Percentiles rank a stretch among this genome's conserved stretches.
phyloP scores from a whole-genome alignment of 352 stramenopile genomes.

The Plasmopara viticola region DNA sequence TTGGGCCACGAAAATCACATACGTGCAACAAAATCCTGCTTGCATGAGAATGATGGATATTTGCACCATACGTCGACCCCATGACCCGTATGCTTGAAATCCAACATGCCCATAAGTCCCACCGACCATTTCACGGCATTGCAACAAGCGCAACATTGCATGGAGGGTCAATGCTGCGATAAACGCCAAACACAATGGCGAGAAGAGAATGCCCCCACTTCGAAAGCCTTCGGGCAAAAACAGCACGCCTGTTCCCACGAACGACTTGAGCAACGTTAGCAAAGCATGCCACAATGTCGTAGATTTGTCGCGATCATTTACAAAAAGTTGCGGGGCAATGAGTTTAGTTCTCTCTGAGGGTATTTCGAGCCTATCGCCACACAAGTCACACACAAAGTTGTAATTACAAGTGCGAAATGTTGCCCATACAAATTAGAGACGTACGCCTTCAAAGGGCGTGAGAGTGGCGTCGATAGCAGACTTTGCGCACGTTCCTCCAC shows the following conservation, averaged over 20 bases:
- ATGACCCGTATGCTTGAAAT: constrained; percentile 55
- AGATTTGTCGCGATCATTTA: constrained; percentile 54
- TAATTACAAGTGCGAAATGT: constrained; percentile 4
- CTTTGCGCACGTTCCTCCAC: constrained; percentile 57
- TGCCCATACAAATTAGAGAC: not conserved
- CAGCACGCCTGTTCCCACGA: constrained; percentile 74
- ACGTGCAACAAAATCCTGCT: constrained; percentile 78
- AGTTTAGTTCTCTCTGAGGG: constrained; percentile 33
- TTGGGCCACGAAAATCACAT: constrained; percentile 79
- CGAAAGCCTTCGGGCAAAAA: constrained; percentile 73
- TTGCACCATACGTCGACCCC: constrained; percentile 68
- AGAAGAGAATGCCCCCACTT: constrained; percentile 69
- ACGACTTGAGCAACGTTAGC: constrained; percentile 74
- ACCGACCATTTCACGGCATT: constrained; percentile 58
- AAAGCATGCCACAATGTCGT: constrained; percentile 75
- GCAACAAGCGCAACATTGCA: constrained; percentile 68
- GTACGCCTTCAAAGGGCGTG: constrained; percentile 13
- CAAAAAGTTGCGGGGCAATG: constrained; percentile 10
- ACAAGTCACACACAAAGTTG: constrained; percentile 7
- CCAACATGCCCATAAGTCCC: constrained; percentile 77
- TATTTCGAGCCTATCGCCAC: constrained; percentile 19
- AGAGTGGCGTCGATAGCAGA: constrained; percentile 59
- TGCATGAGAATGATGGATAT: constrained; percentile 83
- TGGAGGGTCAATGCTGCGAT: constrained; percentile 64
- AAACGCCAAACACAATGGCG: constrained; percentile 53